Base-by-base conservation (phyloP, 1,284 basidiomycete genomes). In the Inonotus obliquus region DNA sequence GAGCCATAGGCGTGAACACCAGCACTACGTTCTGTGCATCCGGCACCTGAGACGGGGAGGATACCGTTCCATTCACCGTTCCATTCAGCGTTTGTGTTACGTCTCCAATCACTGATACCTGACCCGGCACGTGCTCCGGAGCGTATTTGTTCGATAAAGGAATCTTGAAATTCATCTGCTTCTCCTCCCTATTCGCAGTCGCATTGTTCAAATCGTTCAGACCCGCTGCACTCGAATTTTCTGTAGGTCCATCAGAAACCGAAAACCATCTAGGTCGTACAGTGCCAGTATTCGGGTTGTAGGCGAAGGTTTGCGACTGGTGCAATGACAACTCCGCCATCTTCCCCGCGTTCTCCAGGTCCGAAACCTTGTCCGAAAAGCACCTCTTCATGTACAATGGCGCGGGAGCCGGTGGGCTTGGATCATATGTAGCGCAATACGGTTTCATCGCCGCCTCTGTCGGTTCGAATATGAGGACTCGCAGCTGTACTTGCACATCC, bases 401-500 rank as follows among this genome's bases (percentile, higher is more conserved):
- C 10, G 78, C 75, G 0, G 83, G 76, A 1, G 72, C 65, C 7
- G 72, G 63, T 1, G 84, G 84, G 44, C 77, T 72, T 3, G 81
- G 76, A 65, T 87, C 76, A 68, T 81, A 89, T 2, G 86, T 87
- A 1, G 82, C 82, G 65, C 87, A 90, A 69, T 77, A 84, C 7
- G 70, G 65, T 60, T 75, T 69, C 62, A 79, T 73, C 13, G 67
- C 57, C 0, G 77, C 77, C 9, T 67, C 63, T 11, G 66, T 54
- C 27, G 76, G 71, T 38, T 80, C 73, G 65, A 81, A 81, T 53
- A 81, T 69, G 1, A 75, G 70, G n/a, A 82, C 69, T 66, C 76
- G 74, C 27, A 89, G 71, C 1, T 70, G 72, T 23, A 86, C 81
- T 44, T 67, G 70, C 61, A 75, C 67, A 48, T 70, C 70, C 0